Evolutionary conservation across 1,139 yeast species (phyloP), one percentile per base, ranked within the genome.

Genomic region (Geotrichum citri-aurantii): DNA sequence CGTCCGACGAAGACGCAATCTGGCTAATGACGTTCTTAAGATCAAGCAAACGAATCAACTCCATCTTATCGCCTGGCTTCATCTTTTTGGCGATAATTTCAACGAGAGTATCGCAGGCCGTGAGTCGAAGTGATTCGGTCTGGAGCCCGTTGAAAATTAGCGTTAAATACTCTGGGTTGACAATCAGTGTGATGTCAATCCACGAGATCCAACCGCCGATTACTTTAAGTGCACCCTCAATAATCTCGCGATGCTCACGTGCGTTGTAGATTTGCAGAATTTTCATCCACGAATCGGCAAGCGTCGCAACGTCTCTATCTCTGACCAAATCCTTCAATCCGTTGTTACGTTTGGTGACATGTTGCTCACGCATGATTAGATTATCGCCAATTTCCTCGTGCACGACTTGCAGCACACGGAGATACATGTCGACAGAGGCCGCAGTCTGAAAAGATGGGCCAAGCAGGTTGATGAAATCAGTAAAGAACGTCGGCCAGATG

Each of bases 371-470:
- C 33, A 84, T 75, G 64, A 91, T 86, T 66, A 91, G 80, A 68
- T 88, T 93, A 71, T 93, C 99, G 33, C 96, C 99, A 64, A 93
- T 89, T 72, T 92, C 97, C 53, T 85, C 85, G 70, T 95, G 97
- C 62, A 93, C 83, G 27, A 88, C 82, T 53, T 85, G 74, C 60
- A 91, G 75, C 17, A 90, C 80, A 66, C 97, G 81, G 52, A 87
- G 73, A 69, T 87, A 91, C 72, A 88, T 83, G 69, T 92, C 97
- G n/a, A 85, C 78, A 3, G 88, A 89, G 12, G 81, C 67, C 46
- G 77, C 76, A 46, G 49, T 3, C 42, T 37, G 7, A n/a, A 12
- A 37, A 1, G 48, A 21, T 58, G 80, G 77, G 58, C 72, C 68
- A 27, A 53, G 48, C 23, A 55, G 50, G 52, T 68, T 63, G 55